Conservation (phyloP, 192 early-diverging fungal genomes). For the Entophlyctis luteolus region DNA sequence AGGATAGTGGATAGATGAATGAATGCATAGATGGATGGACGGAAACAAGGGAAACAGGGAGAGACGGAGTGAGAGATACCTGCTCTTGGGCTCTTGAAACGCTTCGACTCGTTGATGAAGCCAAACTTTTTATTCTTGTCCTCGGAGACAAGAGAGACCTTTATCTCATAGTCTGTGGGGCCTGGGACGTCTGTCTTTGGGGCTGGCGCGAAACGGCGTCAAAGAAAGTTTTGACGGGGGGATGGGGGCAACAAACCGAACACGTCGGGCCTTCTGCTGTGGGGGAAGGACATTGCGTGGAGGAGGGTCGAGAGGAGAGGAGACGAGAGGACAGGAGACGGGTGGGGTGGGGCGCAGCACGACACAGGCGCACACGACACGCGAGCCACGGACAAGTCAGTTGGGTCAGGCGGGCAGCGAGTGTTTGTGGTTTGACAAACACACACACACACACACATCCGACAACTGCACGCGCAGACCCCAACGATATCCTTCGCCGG, state of each 20-base stretch:
- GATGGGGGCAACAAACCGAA: constrained; percentile 1
- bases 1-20: too few relatives aligned
- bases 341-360: not conserved
- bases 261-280: not conserved
- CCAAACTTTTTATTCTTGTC: constrained; percentile 14
- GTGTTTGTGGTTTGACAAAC: not conserved
- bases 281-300: constrained; percentile 14
- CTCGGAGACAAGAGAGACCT: constrained; percentile 10
- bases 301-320: too few relatives aligned
- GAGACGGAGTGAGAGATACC: not conserved
- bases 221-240: not conserved
- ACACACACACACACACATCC: not conserved
- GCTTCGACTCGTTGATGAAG: constrained; percentile 4
- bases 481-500: too few relatives aligned
- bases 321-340: not conserved
- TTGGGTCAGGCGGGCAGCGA: not conserved
- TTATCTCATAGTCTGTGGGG: constrained; percentile 18
- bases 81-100: not conserved
- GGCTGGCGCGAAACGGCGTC: not conserved
- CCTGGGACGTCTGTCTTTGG: constrained; percentile 1
- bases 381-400: not conserved
- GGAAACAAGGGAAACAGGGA: not conserved
- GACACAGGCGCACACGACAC: not conserved
- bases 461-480: not conserved
- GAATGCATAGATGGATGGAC: too few relatives aligned